Conservation (phyloP, 2,329 filamentous ascomycete genomes). For the Cordyceps sp. region DNA sequence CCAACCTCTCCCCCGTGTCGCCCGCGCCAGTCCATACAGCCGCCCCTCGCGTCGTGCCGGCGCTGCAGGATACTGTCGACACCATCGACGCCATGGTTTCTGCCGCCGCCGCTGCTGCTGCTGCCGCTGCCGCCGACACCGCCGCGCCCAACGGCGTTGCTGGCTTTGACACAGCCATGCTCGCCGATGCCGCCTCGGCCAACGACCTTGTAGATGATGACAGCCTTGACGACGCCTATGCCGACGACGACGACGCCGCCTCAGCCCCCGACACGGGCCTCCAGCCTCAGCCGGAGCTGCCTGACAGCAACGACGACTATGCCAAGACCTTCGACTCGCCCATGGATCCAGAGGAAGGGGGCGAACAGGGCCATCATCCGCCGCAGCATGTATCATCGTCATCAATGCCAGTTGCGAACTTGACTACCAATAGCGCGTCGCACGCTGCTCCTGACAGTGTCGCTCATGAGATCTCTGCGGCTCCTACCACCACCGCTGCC, state of each 20-base stretch:
- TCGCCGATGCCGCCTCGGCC: slow-evolving; percentile 10
- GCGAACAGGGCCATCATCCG: slow-evolving; percentile 18
- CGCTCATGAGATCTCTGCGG: slow-evolving; percentile 15
- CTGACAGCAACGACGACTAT: slow-evolving; percentile 29
- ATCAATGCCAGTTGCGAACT: too few relatives aligned
- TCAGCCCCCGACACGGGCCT: slow-evolving; percentile 4
- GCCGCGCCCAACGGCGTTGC: slow-evolving; percentile 8
- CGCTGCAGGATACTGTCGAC: slow-evolving; percentile 35
- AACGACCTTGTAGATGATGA: slow-evolving; percentile 25
- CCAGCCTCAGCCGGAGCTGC: slow-evolving; percentile 13
- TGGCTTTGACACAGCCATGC: slow-evolving; percentile 15
- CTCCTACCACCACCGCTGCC: slow-evolving; percentile 1
- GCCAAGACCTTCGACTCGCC: slow-evolving; percentile 34
- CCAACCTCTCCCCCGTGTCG: slow-evolving; percentile 34
- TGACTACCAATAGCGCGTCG: too few relatives aligned
- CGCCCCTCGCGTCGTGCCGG: slow-evolving; percentile 28
- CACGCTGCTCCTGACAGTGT: too few relatives aligned
- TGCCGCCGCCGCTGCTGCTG: slow-evolving; percentile 9
- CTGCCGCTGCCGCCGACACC: slow-evolving; percentile 16
- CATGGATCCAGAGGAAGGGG: slow-evolving; percentile 18
- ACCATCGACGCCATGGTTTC: slow-evolving; percentile 29
- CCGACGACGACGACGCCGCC: slow-evolving; percentile 19
- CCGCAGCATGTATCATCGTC: slow-evolving; percentile 20
- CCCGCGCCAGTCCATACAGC: slow-evolving; percentile 29
- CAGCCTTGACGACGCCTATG: slow-evolving; percentile 31